These are phyloP conservation scores for Massariosphaeria phaeospora DNA, from an alignment of 495 filamentous ascomycete genomes.

Conservation along the genomic window DNA sequence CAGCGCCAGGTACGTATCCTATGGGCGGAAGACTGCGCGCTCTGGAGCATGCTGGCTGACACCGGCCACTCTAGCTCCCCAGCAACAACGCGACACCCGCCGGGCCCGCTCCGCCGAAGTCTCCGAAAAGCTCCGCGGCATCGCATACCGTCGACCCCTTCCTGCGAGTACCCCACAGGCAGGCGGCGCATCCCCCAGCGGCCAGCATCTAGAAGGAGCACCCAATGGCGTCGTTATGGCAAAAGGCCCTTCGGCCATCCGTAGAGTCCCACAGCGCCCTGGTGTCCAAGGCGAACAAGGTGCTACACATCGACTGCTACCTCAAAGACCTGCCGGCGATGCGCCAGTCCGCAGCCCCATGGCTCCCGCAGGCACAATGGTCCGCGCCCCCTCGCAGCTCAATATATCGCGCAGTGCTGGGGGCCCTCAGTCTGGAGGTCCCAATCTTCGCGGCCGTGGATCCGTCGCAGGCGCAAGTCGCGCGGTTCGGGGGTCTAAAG, in stretches of 20 bases:
- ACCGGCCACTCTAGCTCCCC: not conserved
- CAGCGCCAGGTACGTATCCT: too few species aligned
- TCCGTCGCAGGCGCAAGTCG: too few species aligned
- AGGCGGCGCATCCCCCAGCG: not conserved
- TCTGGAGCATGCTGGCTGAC: too few species aligned
- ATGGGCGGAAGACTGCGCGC: too few species aligned
- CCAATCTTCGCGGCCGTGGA: not conserved
- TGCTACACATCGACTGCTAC: too few species aligned
- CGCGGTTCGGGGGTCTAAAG: not conserved
- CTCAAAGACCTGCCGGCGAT: not conserved
- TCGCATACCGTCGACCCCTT: not conserved
- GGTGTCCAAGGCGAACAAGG: too few species aligned
- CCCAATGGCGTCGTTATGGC: too few species aligned
- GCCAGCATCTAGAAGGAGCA: not conserved
- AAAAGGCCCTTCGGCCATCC: too few species aligned
- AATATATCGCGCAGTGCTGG: constrained; percentile 9
- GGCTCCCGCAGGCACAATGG: constrained; percentile 15
- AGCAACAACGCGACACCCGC: constrained; percentile 4
- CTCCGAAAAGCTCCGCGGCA: constrained; percentile 3
- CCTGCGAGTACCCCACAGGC: too few species aligned
- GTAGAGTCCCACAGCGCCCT: too few species aligned
- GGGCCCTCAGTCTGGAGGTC: not conserved
- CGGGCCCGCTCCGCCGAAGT: not conserved
- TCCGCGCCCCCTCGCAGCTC: constrained; percentile 19
- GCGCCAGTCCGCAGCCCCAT: not conserved